Percentiles rank a stretch among this genome's conserved stretches.
These are phyloP conservation scores for Pythium rishiriense DNA, from an alignment of 352 stramenopile species.

Conservation along the genomic window DNA sequence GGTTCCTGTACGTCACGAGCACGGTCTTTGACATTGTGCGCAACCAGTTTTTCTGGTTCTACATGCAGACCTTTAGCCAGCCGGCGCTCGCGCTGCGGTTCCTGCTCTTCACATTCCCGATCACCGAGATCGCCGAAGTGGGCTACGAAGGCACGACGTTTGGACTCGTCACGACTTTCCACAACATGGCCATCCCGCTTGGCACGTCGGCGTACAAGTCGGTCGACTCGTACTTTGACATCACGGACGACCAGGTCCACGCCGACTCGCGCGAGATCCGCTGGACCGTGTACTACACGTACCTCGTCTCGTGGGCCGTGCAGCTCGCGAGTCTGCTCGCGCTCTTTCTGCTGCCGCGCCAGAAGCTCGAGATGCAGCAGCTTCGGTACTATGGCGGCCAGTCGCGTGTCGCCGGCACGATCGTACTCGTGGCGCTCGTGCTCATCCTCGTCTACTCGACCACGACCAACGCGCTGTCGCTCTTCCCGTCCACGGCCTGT, in stretches of 20 bases:
- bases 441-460: conserved; percentile 46
- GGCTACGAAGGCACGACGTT: conserved; percentile 65
- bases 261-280: conserved; percentile 37
- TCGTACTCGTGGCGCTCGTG: conserved; percentile 39
- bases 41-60: conserved; percentile 56
- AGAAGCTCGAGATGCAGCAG: conserved; percentile 70
- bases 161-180: conserved; percentile 59
- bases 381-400: conserved; percentile 62
- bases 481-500: conserved; percentile 33
- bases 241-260: conserved; percentile 27
- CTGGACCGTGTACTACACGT: conserved; percentile 49
- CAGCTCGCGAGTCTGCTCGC: conserved; percentile 45
- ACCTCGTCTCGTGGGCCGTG: conserved; percentile 48
- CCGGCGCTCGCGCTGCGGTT: conserved; percentile 48
- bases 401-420: conserved; percentile 39
- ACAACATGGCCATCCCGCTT: conserved; percentile 59
- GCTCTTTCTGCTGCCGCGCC: conserved; percentile 47
- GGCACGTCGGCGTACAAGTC: conserved; percentile 42
- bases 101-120: conserved; percentile 53
- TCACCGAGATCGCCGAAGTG: conserved; percentile 54
- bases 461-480: conserved; percentile 41
- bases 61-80: conserved; percentile 46
- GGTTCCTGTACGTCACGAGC: conserved; percentile 45
- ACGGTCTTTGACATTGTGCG: conserved; percentile 55
- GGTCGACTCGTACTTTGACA: conserved; percentile 43